phyloP scores from a whole-genome alignment of 2,329 filamentous ascomycete species.

The Colletotrichum nymphaeae region DNA sequence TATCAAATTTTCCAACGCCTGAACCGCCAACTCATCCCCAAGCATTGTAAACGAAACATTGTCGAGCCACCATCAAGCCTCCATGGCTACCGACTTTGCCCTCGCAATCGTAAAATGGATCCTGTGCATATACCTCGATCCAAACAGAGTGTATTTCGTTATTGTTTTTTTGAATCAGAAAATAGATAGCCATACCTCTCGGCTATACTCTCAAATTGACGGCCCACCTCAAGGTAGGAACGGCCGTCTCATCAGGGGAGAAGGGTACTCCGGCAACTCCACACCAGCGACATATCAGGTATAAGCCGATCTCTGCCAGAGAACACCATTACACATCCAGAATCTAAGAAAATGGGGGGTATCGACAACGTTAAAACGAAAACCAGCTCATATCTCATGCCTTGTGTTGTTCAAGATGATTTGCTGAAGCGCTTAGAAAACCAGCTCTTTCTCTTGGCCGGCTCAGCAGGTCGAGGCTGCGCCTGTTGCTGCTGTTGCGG shows the following conservation, averaged over 20 bases:
- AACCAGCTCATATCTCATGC: constrained; percentile 11
- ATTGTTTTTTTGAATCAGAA: neutral
- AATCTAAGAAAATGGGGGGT: constrained; percentile 33
- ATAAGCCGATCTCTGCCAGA: neutral
- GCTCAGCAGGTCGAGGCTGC: constrained; percentile 45
- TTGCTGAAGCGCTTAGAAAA: constrained; percentile 86
- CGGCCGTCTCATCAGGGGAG: neutral
- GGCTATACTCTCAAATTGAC: neutral
- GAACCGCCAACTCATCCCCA: neutral
- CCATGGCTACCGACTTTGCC: constrained; percentile 1
- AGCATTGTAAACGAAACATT: neutral
- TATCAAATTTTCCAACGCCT: neutral
- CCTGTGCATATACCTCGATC: constrained; percentile 37
- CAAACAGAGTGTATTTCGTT: constrained; percentile 25
- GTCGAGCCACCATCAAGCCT: neutral
- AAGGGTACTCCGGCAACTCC: neutral
- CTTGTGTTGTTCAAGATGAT: constrained; percentile 42
- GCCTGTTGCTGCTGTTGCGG: constrained; percentile 34
- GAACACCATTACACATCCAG: constrained; percentile 4
- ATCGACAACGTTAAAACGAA: constrained; percentile 35
- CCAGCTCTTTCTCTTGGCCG: constrained; percentile 91
- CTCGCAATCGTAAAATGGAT: constrained; percentile 32
- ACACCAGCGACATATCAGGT: neutral
- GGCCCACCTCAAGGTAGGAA: neutral
- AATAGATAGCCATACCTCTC: neutral